Evolutionary conservation across 805 yeast genomes (phyloP).

Genomic region (Brettanomyces bruxellensis): DNA sequence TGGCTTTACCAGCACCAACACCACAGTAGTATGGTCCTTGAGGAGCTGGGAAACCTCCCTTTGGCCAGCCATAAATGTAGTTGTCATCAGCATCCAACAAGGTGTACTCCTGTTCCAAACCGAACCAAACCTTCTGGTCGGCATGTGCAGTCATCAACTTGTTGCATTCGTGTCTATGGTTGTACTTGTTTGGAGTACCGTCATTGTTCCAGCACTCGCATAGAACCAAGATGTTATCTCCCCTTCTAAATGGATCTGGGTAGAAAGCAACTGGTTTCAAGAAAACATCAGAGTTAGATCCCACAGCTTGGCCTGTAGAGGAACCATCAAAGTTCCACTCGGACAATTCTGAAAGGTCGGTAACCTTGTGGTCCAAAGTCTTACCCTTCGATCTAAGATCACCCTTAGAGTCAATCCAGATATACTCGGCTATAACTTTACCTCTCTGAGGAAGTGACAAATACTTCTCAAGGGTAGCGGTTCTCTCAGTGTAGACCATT

Average conservation of each 20-base stretch:
- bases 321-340: constrained; percentile 99
- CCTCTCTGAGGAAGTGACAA: constrained; percentile 79
- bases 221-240: constrained; percentile 90
- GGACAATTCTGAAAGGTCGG: constrained; percentile 78
- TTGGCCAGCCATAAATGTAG: constrained; percentile 96
- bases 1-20: constrained; percentile 98
- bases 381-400: constrained; percentile 89
- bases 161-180: constrained; percentile 96
- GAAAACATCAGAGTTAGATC: constrained; percentile 91
- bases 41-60: constrained; percentile 99
- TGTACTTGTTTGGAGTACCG: constrained; percentile 97
- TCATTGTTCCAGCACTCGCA: constrained; percentile 98
- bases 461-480: constrained; percentile 77
- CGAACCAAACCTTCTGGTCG: constrained; percentile 87
- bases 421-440: constrained; percentile 85
- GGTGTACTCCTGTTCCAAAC: constrained; percentile 98
- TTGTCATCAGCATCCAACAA: constrained; percentile 78
- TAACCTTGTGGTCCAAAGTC: constrained; percentile 63
- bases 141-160: constrained; percentile 90
- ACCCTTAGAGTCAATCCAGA: constrained; percentile 95
- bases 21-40: constrained; percentile 99
- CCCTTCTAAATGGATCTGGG: constrained; percentile 96
- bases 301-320: constrained; percentile 97
- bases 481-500: constrained; percentile 37
- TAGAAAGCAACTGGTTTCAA: constrained; percentile 92